Percentiles rank a stretch among this genome's conserved stretches.
These are phyloP conservation scores for Sordariomycetes sp. DNA, from an alignment of 2,329 filamentous ascomycete species.

Conservation along the genomic window DNA sequence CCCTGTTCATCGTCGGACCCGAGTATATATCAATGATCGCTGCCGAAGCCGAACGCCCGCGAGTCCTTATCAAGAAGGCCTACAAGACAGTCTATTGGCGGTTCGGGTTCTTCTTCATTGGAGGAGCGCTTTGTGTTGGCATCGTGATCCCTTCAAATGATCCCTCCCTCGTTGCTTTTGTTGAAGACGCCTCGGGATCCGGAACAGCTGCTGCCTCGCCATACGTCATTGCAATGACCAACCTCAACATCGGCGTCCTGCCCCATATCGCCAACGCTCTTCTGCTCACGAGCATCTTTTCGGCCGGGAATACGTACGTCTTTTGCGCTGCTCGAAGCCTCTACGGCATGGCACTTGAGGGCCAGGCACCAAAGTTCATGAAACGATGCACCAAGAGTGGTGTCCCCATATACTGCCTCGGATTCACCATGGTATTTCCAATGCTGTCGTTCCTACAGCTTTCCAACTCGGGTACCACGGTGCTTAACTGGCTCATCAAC, in stretches of 20 bases:
- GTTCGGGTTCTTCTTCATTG: slow-evolving; percentile 46
- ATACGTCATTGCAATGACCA: slow-evolving; percentile 59
- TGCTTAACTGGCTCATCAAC: slow-evolving; percentile 63
- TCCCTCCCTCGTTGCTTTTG: slow-evolving; percentile 28
- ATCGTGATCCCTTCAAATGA: slow-evolving; percentile 59
- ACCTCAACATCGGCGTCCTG: slow-evolving; percentile 49
- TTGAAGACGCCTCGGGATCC: slow-evolving; percentile 27
- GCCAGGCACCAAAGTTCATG: slow-evolving; percentile 52
- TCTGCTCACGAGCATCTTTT: slow-evolving; percentile 57
- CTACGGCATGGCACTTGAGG: slow-evolving; percentile 58
- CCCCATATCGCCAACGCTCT: slow-evolving; percentile 66
- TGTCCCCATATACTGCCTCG: slow-evolving; percentile 66
- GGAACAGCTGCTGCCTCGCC: slow-evolving; percentile 41
- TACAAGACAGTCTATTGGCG: slow-evolving; percentile 67
- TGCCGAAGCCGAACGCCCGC: slow-evolving; percentile 56
- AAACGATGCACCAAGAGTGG: slow-evolving; percentile 50
- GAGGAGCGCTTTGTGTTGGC: slow-evolving; percentile 55
- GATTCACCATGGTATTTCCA: slow-evolving; percentile 53
- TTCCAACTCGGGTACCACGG: slow-evolving; percentile 53
- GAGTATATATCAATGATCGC: slow-evolving; percentile 61
- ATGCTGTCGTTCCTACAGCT: slow-evolving; percentile 67
- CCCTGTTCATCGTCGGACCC: slow-evolving; percentile 53
- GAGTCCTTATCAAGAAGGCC: slow-evolving; percentile 52
- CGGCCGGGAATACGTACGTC: slow-evolving; percentile 53
- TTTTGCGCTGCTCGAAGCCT: slow-evolving; percentile 60